Base-by-base conservation (phyloP, 768 basidiomycete species). In the Tricholoma bakamatsutake region DNA sequence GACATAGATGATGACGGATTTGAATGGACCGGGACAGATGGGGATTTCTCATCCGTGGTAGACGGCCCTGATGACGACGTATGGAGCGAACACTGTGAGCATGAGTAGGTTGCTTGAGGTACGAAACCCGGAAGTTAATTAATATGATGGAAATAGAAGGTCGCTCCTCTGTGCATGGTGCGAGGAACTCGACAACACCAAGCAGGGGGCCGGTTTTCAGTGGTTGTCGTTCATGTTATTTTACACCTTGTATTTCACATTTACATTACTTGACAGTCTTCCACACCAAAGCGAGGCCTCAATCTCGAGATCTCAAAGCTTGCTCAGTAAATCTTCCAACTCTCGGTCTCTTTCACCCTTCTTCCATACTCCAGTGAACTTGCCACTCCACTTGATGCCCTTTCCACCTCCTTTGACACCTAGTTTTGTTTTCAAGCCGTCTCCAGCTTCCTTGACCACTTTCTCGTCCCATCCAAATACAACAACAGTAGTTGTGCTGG, bases 321-420 rank as follows among this genome's bases (percentile, higher is more conserved):
- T 60, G n/a, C 54, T 59, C 18, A 83, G 66, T 12, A 80, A 57
- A 15, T 74, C 73, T 5, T 73, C 69, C 3, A 82, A 69, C 1
- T 61, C 46, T 8, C 57, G 62, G 24, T 69, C 70, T 59, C 85
- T 82, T 57, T 73, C 75, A 4, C 58, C 68, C 15, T 72, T 74
- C 61, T 77, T 79, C 85, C 85, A 88, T 12, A 83, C 77, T 0
- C 88, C 88, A 6, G 67, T 75, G 54, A 76, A 79, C 66, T 90
- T 87, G 9, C 90, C 89, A 58, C 88, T 90, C 85, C 89, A 91
- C 61, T 79, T 80, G 15, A 72, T 60, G 1, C 87, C 89, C 63
- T 87, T 90, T 4, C 90, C 88, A 10, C 90, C 90, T 6, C 90
- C 90, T 71, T 85, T 92, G 47, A 87, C 75, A 8, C 74, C 73